Evolutionary conservation across 2,329 filamentous ascomycete species (phyloP).

Genomic region (Bretziella fagacearum): DNA sequence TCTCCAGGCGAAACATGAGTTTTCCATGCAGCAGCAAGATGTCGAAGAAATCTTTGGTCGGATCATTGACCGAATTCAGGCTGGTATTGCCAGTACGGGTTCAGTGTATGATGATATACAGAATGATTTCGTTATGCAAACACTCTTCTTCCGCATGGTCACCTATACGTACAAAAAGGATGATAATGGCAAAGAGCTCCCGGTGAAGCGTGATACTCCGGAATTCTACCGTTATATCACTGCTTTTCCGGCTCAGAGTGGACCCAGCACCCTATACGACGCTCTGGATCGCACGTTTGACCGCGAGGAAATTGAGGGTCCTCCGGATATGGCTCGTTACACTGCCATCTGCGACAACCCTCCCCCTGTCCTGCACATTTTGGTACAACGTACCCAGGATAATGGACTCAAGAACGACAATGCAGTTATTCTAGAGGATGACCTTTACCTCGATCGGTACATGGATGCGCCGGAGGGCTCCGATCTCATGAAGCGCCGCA

Average conservation of each 20-base stretch:
- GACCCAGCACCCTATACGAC: slow-evolving; percentile 52
- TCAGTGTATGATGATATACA: slow-evolving; percentile 54
- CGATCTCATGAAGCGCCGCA: slow-evolving; percentile 44
- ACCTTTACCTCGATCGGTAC: slow-evolving; percentile 76
- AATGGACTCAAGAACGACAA: slow-evolving; percentile 61
- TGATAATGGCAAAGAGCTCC: slow-evolving; percentile 17
- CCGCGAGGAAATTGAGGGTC: slow-evolving; percentile 53
- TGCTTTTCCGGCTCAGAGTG: slow-evolving; percentile 36
- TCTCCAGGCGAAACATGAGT: slow-evolving; percentile 21
- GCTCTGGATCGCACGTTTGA: slow-evolving; percentile 79
- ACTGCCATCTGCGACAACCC: slow-evolving; percentile 51
- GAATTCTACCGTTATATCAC: slow-evolving; percentile 45
- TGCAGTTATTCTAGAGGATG: slow-evolving; percentile 62
- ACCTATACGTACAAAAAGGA: slow-evolving; percentile 40
- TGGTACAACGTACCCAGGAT: slow-evolving; percentile 68
- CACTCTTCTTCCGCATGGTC: slow-evolving; percentile 45
- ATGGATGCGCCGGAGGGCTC: slow-evolving; percentile 49
- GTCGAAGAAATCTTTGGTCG: slow-evolving; percentile 92
- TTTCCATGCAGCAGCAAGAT: slow-evolving; percentile 52
- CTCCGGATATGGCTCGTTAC: slow-evolving; percentile 40
- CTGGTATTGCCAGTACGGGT: slow-evolving; percentile 59
- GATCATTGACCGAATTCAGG: slow-evolving; percentile 77
- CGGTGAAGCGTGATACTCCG: slow-evolving; percentile 14
- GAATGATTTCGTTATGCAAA: slow-evolving; percentile 59
- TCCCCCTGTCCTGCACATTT: slow-evolving; percentile 75